A percentile compares a stretch with the other conserved stretches of the same genome.
Evolutionary conservation across 2,329 filamentous ascomycete genomes (phyloP).

Genomic region (Penicillium palitans): DNA sequence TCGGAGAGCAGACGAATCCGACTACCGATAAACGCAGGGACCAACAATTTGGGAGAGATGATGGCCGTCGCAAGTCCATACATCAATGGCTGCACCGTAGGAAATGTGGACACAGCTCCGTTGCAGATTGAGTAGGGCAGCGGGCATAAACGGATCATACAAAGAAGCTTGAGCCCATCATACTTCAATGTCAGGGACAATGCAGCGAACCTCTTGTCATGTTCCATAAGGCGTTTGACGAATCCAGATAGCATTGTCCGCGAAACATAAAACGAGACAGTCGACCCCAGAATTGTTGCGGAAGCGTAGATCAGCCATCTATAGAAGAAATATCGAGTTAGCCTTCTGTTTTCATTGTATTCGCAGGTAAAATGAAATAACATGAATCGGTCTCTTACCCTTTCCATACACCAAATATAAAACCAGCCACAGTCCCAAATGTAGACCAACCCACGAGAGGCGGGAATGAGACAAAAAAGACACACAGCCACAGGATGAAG

Average conservation of each 20-base stretch:
- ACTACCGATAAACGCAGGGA: slow-evolving; percentile 89
- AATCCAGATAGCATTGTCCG: slow-evolving; percentile 75
- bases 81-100: slow-evolving; percentile 72
- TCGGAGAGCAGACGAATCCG: slow-evolving; percentile 82
- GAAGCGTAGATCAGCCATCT: slow-evolving; percentile 83
- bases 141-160: slow-evolving; percentile 90
- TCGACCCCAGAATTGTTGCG: slow-evolving; percentile 76
- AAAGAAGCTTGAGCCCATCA: slow-evolving; percentile 83
- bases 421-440: slow-evolving; percentile 67
- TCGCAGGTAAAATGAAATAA: background rate
- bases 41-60: slow-evolving; percentile 80
- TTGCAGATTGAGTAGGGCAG: slow-evolving; percentile 92
- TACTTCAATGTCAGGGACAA: slow-evolving; percentile 83
- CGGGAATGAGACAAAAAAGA: slow-evolving; percentile 78
- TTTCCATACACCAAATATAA: slow-evolving; percentile 70
- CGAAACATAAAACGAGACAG: slow-evolving; percentile 76
- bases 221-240: slow-evolving; percentile 76
- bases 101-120: slow-evolving; percentile 90
- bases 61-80: slow-evolving; percentile 82
- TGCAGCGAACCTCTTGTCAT: slow-evolving; percentile 84
- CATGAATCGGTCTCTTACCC: slow-evolving; percentile 53
- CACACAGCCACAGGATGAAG: slow-evolving; percentile 71
- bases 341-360: background rate
- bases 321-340: slow-evolving; percentile 25
- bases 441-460: slow-evolving; percentile 86